Evolutionary conservation across 176 grass and related monocot genomes (phyloP), one percentile per base, ranked within the genome.

Genomic region (Alloteropsis semialata): DNA sequence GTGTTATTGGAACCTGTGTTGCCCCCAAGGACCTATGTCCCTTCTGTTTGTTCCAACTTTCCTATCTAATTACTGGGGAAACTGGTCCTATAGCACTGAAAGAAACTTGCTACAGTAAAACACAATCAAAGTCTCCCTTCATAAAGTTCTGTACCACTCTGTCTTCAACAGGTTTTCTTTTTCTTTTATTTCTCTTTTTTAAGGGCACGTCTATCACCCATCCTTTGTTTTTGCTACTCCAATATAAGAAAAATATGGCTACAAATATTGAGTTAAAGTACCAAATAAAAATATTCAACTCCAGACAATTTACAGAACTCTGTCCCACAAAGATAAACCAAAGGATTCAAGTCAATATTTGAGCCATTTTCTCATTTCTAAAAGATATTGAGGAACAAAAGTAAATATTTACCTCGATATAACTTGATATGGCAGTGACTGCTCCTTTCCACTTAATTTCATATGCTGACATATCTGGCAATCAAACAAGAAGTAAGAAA

Each of bases 381-480:
- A 44, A 65, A 81, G 4, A 77, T 53, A 67, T 8, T 43, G 46
- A 76, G 42, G 73, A 73, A 81, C 29, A 44, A 76, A 69, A 79
- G 69, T 30, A 18, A 28, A 78, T 28, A 74, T 32, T 80, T 74
- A 94, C 96, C 91, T 99, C 30, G 96, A 99, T 90, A 99, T 99
- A 74, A 99, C 96, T 54, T 99, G 96, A 90, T 92, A 99, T 67
- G 96, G 96, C 58, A 99, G 81, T 75, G 96, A 95, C 50, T 99
- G 91, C 74, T 99, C 96, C 81, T 96, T 99, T 74, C 96, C 96
- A 81, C 93, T 99, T 76, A 91, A 54, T 84, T 96, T 99, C 96
- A 99, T 99, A 88, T 99, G 96, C 65, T 89, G 96, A 49, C 96
- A 99, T 92, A 99, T 99, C 96, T 99, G 72, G 34, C 81, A 48